Evolutionary conservation across 768 basidiomycete species (phyloP), one percentile per base, ranked within the genome.

Genomic region (Pleurotus tuoliensis): DNA sequence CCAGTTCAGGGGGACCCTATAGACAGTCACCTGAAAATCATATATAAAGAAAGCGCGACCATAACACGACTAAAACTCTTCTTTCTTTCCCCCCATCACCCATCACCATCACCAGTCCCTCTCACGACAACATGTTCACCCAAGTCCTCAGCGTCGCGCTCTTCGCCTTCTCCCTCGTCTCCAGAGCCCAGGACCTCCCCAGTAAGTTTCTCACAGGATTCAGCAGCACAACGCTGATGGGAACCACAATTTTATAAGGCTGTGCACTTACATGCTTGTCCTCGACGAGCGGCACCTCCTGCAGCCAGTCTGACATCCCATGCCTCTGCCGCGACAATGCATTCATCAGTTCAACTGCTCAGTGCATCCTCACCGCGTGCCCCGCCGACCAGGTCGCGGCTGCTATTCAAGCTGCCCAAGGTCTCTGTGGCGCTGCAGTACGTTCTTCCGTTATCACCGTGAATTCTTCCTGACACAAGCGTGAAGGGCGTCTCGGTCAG

Each of bases 381-480:
- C 41, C 40, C 56, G 30, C 70, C 59, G 50, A 8, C 64, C 66
- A 46, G 43, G n/a, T 55, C 37, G 64, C 39, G 62, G 67, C 13
- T 38, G 71, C 71, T 16, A 18, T 25, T 4, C 37, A 49, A 8
- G 67, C 62, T n/a, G 27, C 22, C 25, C 22, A 25, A 2, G 37
- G 24, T 30, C 47, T 47, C 44, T 51, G 11, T 22, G 22, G 20
- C 2, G 5, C 27, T 12, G 30, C 58, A 30, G 61, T 50, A 52
- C 37, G 15, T 45, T 40, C 18, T 12, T 6, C 25, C 34, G 49
- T 30, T 16, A 15, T 16, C 12, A 27, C 9, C 22, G 16, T 22
- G 13, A 37, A 34, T 30, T 18, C n/a, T 16, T 11, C 45, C 25
- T 20, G 18, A 15, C n/a, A 15, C 6, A 15, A 13, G 16, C 2